A percentile compares a stretch with the other conserved stretches of the same genome.
Evolutionary conservation across 768 basidiomycete genomes (phyloP).

Genomic region (Phylloporus sp.): DNA sequence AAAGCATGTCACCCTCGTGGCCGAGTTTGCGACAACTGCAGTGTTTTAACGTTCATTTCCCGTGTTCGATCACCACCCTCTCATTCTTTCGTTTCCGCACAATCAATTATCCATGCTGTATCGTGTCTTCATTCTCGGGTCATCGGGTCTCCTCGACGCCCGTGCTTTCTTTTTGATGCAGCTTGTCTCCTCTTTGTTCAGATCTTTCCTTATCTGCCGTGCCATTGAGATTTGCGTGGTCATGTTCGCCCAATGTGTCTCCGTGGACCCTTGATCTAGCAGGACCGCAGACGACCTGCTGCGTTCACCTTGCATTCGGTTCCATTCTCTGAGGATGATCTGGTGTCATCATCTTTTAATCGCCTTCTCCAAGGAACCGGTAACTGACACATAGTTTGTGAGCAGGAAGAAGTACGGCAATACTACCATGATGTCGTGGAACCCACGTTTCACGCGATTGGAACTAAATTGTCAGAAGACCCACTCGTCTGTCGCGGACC

Average conservation of each 20-base stretch:
- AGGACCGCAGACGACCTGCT: constrained; percentile 1
- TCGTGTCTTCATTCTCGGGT: constrained; percentile 9
- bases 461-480: constrained; percentile 1
- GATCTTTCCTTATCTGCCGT: constrained; percentile 2
- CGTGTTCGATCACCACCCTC: constrained; percentile 3
- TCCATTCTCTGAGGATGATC: constrained; percentile 8
- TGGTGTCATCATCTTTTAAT: constrained; percentile 3
- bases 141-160: constrained; percentile 5
- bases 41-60: constrained; percentile 2
- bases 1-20: constrained; percentile 21
- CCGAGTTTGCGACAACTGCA: constrained; percentile 1
- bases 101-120: constrained; percentile 4
- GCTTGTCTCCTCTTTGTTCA: constrained; percentile 1
- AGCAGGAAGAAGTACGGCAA: constrained; percentile 34
- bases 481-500: not conserved
- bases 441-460: constrained; percentile 26
- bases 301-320: constrained; percentile 9
- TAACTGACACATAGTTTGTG: constrained; percentile 18
- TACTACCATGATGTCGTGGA: constrained; percentile 29
- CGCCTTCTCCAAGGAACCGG: constrained; percentile 2
- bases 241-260: constrained; percentile 5
- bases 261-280: constrained; percentile 17
- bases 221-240: constrained; percentile 7
- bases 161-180: constrained; percentile 6
- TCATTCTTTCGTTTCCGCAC: constrained; percentile 7